Evolutionary conservation across 2,329 filamentous ascomycete species (phyloP).

Genomic region (Diaporthe vexans): DNA sequence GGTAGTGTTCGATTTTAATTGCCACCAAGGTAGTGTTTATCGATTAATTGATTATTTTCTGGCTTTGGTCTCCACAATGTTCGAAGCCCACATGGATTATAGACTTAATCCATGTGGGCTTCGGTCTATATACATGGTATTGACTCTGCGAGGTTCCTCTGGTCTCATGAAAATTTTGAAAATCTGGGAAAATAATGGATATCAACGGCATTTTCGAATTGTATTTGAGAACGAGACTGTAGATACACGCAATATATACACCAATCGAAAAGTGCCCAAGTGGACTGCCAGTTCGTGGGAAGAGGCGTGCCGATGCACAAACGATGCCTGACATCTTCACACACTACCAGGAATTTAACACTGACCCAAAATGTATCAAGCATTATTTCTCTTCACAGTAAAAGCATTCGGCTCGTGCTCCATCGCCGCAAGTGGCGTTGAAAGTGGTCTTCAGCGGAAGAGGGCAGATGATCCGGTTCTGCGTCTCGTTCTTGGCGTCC

Average conservation of each 20-base stretch:
- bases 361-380: background rate
- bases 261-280: background rate
- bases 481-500: background rate
- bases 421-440: background rate
- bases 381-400: background rate
- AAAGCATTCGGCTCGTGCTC: background rate
- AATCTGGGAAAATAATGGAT: too few species aligned
- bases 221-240: background rate
- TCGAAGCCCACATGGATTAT: too few species aligned
- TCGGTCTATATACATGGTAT: too few species aligned
- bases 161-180: too few species aligned
- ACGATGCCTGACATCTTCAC: too few species aligned
- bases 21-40: background rate
- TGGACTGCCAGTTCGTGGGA: background rate
- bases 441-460: constrained; percentile 1
- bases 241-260: background rate
- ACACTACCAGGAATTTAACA: too few species aligned
- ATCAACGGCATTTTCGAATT: background rate
- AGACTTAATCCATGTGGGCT: too few species aligned
- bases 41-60: background rate
- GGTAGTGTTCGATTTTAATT: background rate
- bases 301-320: background rate
- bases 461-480: background rate
- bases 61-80: too few species aligned
- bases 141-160: too few species aligned